A percentile compares a stretch with the other conserved stretches of the same genome.
Evolutionary conservation across 2,329 filamentous ascomycete genomes (phyloP).

Genomic region (Tolypocladium tundrense): DNA sequence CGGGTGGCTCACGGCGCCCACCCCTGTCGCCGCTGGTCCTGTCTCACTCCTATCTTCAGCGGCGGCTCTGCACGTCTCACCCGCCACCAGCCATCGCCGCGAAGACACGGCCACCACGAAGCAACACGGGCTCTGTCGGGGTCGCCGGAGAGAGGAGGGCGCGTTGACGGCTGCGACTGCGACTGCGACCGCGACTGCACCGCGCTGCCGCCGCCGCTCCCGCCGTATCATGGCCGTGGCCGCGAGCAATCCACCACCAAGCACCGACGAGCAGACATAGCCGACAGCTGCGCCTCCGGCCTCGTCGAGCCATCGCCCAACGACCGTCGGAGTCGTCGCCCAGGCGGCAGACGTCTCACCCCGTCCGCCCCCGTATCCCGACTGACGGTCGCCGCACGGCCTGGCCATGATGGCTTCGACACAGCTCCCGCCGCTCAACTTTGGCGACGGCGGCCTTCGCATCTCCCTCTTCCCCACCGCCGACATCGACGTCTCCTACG

Average conservation of each 20-base stretch:
- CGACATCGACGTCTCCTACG: constrained; percentile 5
- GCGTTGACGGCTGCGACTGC: background rate
- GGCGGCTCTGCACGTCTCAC: background rate
- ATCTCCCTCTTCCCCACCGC: constrained; percentile 18
- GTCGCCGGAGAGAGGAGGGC: background rate
- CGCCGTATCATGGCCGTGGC: background rate
- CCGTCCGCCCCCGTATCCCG: background rate
- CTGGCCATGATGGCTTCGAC: constrained; percentile 14
- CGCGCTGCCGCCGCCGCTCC: background rate
- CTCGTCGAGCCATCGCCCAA: background rate
- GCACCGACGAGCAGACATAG: background rate
- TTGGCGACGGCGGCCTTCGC: constrained; percentile 16
- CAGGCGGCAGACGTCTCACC: background rate
- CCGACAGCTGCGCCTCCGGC: background rate
- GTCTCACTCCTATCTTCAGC: constrained; percentile 1
- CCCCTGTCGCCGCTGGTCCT: background rate
- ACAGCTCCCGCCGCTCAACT: constrained; percentile 18
- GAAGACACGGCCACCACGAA: background rate
- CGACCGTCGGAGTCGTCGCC: background rate
- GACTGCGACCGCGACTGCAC: background rate
- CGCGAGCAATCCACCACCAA: background rate
- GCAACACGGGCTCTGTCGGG: background rate
- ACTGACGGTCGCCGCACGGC: background rate
- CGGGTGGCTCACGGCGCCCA: background rate
- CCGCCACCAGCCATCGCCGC: background rate